These are phyloP conservation scores for Clarireedia paspali DNA, from an alignment of 2,329 filamentous ascomycete species.

Conservation along the genomic window DNA sequence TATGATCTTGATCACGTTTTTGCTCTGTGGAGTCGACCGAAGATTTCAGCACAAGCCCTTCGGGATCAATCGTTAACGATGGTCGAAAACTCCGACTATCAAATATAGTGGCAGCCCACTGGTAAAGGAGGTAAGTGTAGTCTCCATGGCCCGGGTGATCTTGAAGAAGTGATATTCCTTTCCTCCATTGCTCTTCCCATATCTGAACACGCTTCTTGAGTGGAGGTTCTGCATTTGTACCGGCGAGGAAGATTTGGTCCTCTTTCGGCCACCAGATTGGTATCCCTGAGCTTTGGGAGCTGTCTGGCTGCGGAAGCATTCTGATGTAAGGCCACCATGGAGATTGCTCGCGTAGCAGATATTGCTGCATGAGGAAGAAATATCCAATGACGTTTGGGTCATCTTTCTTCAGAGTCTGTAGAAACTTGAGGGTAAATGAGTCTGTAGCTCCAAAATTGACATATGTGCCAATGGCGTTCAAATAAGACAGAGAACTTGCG, in stretches of 20 bases:
- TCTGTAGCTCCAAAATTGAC: constrained; percentile 21
- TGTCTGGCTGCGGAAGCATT: constrained; percentile 54
- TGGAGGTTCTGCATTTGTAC: constrained; percentile 26
- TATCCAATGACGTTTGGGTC: constrained; percentile 51
- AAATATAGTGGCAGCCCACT: constrained; percentile 59
- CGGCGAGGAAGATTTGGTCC: constrained; percentile 45
- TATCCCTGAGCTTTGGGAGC: constrained; percentile 43
- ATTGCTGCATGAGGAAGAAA: constrained; percentile 64
- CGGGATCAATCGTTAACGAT: constrained; percentile 40
- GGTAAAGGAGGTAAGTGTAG: constrained; percentile 40
- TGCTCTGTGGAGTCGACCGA: background rate
- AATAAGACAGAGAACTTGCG: constrained; percentile 48
- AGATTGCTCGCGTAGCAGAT: constrained; percentile 47
- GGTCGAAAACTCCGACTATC: constrained; percentile 58
- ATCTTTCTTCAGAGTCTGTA: constrained; percentile 37
- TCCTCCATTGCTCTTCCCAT: constrained; percentile 23
- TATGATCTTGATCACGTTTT: constrained; percentile 13
- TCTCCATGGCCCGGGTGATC: constrained; percentile 9
- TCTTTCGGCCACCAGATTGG: constrained; percentile 54
- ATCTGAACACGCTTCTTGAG: constrained; percentile 18
- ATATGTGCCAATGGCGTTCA: constrained; percentile 42
- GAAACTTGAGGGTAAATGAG: constrained; percentile 42
- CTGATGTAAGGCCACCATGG: constrained; percentile 63
- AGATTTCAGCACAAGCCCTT: background rate
- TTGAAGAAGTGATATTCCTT: constrained; percentile 16